A percentile compares a stretch with the other conserved stretches of the same genome.
Evolutionary conservation across 192 early-diverging fungal genomes (phyloP).

Genomic region (Podila verticillata): DNA sequence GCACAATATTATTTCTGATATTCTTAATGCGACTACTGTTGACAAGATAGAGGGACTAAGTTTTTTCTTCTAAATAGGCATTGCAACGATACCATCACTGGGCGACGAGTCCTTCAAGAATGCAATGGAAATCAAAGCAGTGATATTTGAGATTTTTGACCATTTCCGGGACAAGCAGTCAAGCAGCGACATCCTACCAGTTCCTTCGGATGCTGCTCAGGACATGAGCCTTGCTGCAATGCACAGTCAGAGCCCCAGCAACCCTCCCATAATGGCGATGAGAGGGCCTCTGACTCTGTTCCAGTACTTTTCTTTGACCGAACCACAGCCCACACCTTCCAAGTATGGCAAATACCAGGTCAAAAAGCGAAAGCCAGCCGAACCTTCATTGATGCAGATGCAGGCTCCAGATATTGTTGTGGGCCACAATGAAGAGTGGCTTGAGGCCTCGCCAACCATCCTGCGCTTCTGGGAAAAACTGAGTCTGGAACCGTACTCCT

Average conservation of each 20-base stretch:
- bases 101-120: constrained; percentile 45
- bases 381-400: constrained; percentile 55
- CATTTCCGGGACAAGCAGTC: constrained; percentile 32
- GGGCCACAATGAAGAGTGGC: constrained; percentile 60
- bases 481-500: constrained; percentile 62
- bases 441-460: constrained; percentile 60
- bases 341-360: constrained; percentile 67
- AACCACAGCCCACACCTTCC: constrained; percentile 60
- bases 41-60: not conserved
- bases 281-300: constrained; percentile 37
- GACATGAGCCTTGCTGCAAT: constrained; percentile 40
- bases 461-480: constrained; percentile 67
- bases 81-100: constrained; percentile 36
- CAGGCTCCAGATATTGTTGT: constrained; percentile 61
- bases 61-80: constrained; percentile 24
- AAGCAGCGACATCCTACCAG: constrained; percentile 26
- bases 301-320: constrained; percentile 34
- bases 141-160: constrained; percentile 47
- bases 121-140: constrained; percentile 40
- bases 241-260: constrained; percentile 58
- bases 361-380: constrained; percentile 56
- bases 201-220: constrained; percentile 42
- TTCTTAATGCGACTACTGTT: not conserved
- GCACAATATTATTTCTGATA: not conserved
- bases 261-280: constrained; percentile 49